phyloP scores from a whole-genome alignment of 805 yeast genomes.

The Schwanniomyces yamadae region DNA sequence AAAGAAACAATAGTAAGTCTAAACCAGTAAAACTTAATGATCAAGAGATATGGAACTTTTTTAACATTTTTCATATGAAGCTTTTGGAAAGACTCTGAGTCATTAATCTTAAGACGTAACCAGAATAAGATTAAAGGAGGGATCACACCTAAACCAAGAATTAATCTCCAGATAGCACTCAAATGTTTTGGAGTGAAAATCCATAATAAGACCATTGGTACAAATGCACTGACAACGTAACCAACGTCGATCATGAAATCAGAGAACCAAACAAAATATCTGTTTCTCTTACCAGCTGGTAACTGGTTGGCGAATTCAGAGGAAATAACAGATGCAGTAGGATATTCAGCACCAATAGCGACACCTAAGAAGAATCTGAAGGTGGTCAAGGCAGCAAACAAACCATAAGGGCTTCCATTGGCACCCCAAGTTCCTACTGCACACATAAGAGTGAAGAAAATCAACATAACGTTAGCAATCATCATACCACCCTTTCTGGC shows the following conservation, averaged over 20 bases:
- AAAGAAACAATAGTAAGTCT: conserved; percentile 67
- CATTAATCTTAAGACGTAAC: conserved; percentile 72
- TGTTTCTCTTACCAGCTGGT: conserved; percentile 80
- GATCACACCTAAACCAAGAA: conserved; percentile 86
- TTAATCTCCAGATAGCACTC: conserved; percentile 86
- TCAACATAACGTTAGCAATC: conserved; percentile 69
- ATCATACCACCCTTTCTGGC: conserved; percentile 86
- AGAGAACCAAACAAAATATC: conserved; percentile 88
- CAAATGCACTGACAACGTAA: conserved; percentile 79
- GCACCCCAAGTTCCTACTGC: conserved; percentile 85
- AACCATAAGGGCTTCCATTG: conserved; percentile 65
- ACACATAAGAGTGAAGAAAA: conserved; percentile 73
- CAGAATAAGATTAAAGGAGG: conserved; percentile 79
- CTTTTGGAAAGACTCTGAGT: conserved; percentile 69
- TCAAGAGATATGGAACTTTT: conserved; percentile 62
- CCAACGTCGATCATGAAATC: conserved; percentile 86
- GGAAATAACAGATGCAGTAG: conserved; percentile 89
- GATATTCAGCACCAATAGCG: conserved; percentile 94
- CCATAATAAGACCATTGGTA: conserved; percentile 83
- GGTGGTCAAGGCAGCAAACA: conserved; percentile 79
- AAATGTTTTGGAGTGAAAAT: conserved; percentile 71
- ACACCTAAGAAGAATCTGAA: conserved; percentile 87
- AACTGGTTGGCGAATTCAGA: conserved; percentile 83
- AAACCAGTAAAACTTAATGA: conserved; percentile 81
- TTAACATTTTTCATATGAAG: conserved; percentile 61